These are phyloP conservation scores for Epichloe scottii DNA, from an alignment of 2,329 filamentous ascomycete species.

Conservation along the genomic window DNA sequence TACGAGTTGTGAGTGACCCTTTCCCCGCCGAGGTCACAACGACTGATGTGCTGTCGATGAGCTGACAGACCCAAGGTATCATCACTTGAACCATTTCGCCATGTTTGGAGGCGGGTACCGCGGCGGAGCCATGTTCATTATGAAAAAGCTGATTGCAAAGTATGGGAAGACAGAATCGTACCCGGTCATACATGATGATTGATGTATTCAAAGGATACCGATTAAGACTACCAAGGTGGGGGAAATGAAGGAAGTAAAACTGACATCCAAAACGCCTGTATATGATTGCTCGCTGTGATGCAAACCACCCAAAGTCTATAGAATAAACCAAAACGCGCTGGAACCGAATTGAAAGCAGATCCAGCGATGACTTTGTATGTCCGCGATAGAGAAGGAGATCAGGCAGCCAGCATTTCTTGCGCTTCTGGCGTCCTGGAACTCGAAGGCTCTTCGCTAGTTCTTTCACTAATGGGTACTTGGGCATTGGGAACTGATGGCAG, in stretches of 20 bases:
- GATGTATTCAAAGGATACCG: conserved; percentile 3
- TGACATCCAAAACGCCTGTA: conserved; percentile 13
- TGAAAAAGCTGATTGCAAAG: conserved; percentile 60
- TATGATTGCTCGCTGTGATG: conserved; percentile 8
- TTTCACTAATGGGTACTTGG: conserved; percentile 16
- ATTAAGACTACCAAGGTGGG: neutral
- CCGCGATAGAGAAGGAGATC: neutral
- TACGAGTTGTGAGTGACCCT: conserved; percentile 61
- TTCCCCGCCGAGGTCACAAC: neutral
- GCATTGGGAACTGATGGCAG: conserved; percentile 22
- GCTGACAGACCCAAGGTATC: conserved; percentile 45
- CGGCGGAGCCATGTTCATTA: conserved; percentile 64
- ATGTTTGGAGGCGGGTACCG: conserved; percentile 75
- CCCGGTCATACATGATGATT: neutral
- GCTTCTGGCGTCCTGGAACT: conserved; percentile 14
- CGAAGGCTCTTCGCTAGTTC: neutral
- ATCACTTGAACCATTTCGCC: conserved; percentile 79
- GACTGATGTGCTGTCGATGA: neutral
- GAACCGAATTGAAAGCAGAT: neutral
- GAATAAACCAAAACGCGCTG: neutral
- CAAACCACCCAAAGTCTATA: conserved; percentile 6
- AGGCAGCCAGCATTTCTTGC: conserved; percentile 28
- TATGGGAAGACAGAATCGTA: conserved; percentile 36
- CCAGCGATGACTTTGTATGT: neutral
- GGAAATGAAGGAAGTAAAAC: conserved; percentile 1